Base-by-base conservation (phyloP, 805 yeast genomes). In the Yarrowia bubula region DNA sequence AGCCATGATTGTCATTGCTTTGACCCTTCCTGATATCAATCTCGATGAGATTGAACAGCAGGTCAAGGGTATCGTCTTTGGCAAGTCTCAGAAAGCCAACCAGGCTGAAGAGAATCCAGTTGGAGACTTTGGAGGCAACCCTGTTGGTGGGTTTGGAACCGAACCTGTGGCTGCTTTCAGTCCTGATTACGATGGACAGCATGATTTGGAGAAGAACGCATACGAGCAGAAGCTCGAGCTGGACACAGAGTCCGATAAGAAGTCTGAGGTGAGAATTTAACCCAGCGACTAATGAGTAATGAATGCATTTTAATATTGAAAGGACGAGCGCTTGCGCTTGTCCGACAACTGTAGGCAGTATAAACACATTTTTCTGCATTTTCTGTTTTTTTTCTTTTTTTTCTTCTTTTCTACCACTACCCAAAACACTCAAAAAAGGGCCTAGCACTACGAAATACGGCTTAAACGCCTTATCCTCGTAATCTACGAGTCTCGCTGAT, bases 1-100 rank as follows among this genome's bases (percentile, higher is more conserved):
- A 11, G 53, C 64, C 44, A 66, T 66, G 65, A 46, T 65, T 17
- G 37, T 66, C 44, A 50, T 66, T 32, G 11, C 65, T 7, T 37
- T 64, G 32, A 44, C 67, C 8, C 61, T 50, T 8, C 42, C 61
- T 22, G 47, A 66, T n/a, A 32, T 66, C n/a, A 43, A 64, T 8
- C 64, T 66, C 17, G 66, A 63, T 33, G 63, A 53, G 28, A 61
- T 51, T 42, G 58, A 58, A 42, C 42, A 32, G 57, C 53, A 33
- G 39, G 61, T 55, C 38, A 39, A 41, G 47, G 61, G 61, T 0
- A 47, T 55, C 15, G 61, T 55, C 31, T 55, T 55, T 41, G 61
- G 61, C 61, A 55, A 55, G 47, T 39, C 47, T 11, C 6, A 15
- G 7, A 41, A 41, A 22, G 61, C 61, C 46, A 55, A 41, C 47